Percentiles rank a stretch among this genome's conserved stretches.
Evolutionary conservation across 179 eudicot genomes (phyloP).

Genomic region (Silene vulgaris): DNA sequence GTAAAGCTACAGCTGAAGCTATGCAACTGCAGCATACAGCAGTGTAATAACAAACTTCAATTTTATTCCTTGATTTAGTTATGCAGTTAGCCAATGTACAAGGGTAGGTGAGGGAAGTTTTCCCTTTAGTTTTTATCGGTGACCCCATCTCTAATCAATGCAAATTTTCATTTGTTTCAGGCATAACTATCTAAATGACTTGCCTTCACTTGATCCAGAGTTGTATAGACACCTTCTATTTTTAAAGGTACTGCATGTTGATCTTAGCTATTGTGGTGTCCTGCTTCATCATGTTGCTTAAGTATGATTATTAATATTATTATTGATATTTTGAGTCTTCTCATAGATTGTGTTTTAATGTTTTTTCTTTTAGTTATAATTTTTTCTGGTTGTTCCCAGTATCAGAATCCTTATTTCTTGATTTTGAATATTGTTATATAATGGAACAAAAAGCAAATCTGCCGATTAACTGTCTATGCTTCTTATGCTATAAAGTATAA

Average conservation of each 20-base stretch:
- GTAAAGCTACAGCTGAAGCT: neutral
- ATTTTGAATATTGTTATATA: neutral
- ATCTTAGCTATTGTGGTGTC: conserved; percentile 6
- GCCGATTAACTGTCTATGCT: neutral
- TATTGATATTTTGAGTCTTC: neutral
- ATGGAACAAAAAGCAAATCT: neutral
- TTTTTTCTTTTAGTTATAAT: neutral
- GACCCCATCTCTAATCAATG: neutral
- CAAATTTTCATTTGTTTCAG: conserved; percentile 30
- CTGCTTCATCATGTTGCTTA: neutral
- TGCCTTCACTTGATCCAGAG: conserved; percentile 97
- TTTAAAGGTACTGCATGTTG: conserved; percentile 55
- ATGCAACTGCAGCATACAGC: conserved; percentile 2
- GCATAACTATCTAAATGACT: conserved; percentile 87
- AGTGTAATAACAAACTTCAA: neutral
- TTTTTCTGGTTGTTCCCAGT: neutral
- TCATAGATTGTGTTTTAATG: neutral
- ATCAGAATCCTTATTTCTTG: neutral
- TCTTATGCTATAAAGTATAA: neutral
- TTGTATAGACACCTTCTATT: conserved; percentile 91
- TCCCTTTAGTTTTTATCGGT: neutral
- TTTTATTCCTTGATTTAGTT: neutral
- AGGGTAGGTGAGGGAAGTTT: neutral
- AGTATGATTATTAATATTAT: neutral
- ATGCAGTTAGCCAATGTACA: conserved; percentile 6